A percentile compares a stretch with the other conserved stretches of the same genome.
These are phyloP conservation scores for Aureobasidium sp. DNA, from an alignment of 2,329 filamentous ascomycete genomes.

Conservation along the genomic window DNA sequence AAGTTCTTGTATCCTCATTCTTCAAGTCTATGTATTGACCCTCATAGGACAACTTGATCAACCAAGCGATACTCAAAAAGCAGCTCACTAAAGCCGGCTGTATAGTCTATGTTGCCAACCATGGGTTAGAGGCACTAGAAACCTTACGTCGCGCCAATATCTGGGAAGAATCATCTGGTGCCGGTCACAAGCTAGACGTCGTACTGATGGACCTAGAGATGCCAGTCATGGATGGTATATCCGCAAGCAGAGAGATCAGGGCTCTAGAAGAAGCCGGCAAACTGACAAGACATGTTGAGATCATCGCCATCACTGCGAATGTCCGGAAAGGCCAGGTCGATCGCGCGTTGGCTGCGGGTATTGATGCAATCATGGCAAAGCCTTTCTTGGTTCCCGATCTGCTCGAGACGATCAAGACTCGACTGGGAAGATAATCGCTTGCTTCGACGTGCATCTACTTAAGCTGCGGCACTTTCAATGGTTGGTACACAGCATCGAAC, in stretches of 20 bases:
- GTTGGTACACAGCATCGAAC: too few species aligned
- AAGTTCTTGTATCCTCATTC: neutral
- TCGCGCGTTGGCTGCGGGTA: slow-evolving; percentile 12
- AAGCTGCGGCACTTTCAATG: too few species aligned
- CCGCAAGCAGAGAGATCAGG: slow-evolving; percentile 19
- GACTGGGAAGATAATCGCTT: neutral
- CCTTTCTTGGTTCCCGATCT: slow-evolving; percentile 27
- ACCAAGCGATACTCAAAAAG: slow-evolving; percentile 21
- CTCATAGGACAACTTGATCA: slow-evolving; percentile 24
- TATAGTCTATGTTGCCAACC: slow-evolving; percentile 17
- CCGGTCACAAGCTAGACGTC: slow-evolving; percentile 25
- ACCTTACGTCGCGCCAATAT: slow-evolving; percentile 14
- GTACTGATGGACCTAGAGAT: slow-evolving; percentile 78
- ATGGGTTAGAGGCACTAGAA: slow-evolving; percentile 22
- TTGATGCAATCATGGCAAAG: slow-evolving; percentile 25
- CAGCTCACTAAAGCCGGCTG: slow-evolving; percentile 20
- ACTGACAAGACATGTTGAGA: slow-evolving; percentile 15
- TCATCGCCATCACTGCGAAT: slow-evolving; percentile 24
- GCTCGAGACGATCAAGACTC: slow-evolving; percentile 2
- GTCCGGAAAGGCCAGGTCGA: slow-evolving; percentile 19
- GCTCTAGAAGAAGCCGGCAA: slow-evolving; percentile 15
- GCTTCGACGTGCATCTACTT: too few species aligned
- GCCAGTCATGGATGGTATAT: slow-evolving; percentile 23
- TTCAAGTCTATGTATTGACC: neutral
- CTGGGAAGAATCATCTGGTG: neutral